Evolutionary conservation across 176 grass and related monocot genomes (phyloP).

Genomic region (sorghum (Sorghum bicolor)): DNA sequence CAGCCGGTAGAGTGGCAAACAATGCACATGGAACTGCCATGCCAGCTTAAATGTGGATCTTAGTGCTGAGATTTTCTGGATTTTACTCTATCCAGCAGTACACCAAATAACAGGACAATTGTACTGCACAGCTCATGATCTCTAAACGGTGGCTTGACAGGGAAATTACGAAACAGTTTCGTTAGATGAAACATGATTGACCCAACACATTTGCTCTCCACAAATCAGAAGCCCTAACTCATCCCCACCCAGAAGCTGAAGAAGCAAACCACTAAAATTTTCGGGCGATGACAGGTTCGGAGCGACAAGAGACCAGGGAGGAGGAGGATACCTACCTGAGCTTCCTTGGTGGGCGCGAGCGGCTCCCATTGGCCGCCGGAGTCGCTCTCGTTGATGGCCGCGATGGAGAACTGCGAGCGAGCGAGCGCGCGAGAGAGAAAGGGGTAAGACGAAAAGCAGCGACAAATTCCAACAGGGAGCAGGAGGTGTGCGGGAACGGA

Average conservation of each 20-base stretch:
- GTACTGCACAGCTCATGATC: neutral
- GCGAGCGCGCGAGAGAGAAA: constrained; percentile 1
- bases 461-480: neutral
- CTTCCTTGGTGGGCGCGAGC: constrained; percentile 96
- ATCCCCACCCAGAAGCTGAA: constrained; percentile 7
- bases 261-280: neutral
- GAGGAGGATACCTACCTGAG: constrained; percentile 46
- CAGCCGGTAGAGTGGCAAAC: neutral
- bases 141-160: neutral
- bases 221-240: constrained; percentile 41
- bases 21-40: neutral
- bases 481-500: neutral
- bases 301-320: neutral
- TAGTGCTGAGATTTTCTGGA: neutral
- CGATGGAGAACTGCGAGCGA: constrained; percentile 84
- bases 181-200: neutral
- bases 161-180: neutral
- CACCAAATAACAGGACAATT: neutral
- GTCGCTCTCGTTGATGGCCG: constrained; percentile 86
- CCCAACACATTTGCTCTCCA: constrained; percentile 10
- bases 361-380: constrained; percentile 73
- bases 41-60: neutral
- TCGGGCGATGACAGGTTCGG: neutral
- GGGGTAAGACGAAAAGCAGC: neutral
- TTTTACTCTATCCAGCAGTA: neutral